These are phyloP conservation scores for Phytophthora constricta DNA, from an alignment of 352 stramenopile genomes.

Conservation along the genomic window DNA sequence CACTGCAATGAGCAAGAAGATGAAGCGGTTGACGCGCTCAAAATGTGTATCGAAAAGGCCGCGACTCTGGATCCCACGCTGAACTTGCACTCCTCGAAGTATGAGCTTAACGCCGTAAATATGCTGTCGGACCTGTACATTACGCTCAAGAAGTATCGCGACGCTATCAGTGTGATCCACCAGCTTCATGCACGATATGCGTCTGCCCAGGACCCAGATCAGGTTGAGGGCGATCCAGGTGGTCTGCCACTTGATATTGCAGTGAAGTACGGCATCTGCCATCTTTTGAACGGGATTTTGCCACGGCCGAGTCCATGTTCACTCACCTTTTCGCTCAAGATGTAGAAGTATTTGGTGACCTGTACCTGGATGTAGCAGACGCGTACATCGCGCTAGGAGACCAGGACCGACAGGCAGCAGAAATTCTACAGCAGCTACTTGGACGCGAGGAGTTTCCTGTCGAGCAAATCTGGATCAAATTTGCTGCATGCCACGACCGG, in stretches of 20 bases:
- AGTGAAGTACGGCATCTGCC: constrained; percentile 89
- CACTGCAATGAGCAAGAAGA: constrained; percentile 90
- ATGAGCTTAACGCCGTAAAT: constrained; percentile 88
- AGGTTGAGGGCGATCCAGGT: constrained; percentile 70
- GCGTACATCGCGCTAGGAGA: constrained; percentile 78
- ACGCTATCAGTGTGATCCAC: constrained; percentile 83
- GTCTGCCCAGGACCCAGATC: constrained; percentile 56
- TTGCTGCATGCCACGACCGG: constrained; percentile 75
- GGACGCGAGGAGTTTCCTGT: constrained; percentile 71
- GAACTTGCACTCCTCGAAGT: constrained; percentile 74
- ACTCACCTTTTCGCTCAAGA: constrained; percentile 85
- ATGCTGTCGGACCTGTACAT: constrained; percentile 90
- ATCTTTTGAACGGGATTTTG: constrained; percentile 81
- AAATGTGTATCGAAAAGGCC: constrained; percentile 86
- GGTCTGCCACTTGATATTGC: constrained; percentile 85
- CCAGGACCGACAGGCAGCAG: constrained; percentile 67
- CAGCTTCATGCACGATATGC: constrained; percentile 74
- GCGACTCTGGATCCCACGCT: constrained; percentile 59
- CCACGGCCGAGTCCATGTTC: constrained; percentile 83
- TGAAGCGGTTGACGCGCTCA: constrained; percentile 82
- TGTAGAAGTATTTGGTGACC: constrained; percentile 83
- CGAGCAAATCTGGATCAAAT: constrained; percentile 87
- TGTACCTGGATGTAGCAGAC: constrained; percentile 87
- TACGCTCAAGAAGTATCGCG: constrained; percentile 83
- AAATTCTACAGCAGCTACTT: constrained; percentile 75